Base-by-base conservation (phyloP, 2,329 filamentous ascomycete genomes). In the Diplodia scrobiculata region DNA sequence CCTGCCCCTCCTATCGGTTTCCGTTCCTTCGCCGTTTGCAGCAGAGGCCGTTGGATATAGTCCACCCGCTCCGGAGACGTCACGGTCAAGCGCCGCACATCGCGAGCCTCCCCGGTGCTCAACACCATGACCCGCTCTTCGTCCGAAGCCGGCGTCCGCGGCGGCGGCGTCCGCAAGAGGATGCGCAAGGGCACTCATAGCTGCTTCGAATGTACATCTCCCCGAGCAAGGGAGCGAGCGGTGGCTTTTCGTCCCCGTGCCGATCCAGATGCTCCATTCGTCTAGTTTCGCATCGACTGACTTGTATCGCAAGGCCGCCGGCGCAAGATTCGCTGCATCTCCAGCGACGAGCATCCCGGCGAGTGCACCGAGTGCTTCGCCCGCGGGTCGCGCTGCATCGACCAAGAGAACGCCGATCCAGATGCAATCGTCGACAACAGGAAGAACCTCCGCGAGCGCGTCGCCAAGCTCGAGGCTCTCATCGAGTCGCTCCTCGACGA, bases 271-370 rank as follows among this genome's bases (percentile, higher is more conserved):
- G 32, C 63, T n/a, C 27, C 63, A 47, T 59, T 50, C 52, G 27
- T 51, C 41, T 36, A 36, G 21, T 66, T 32, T 11, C 10, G 64
- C 11, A 17, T 21, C 10, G 27, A 50, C 38, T 62, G 51, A 65
- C 13, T 27, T 19, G 41, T 17, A 5, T n/a, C 38, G 14, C 27
- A 21, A 77, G 83, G 82, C 67, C 79, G 81, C 48, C 78, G 82
- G 45, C 79, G 82, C 60, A 84, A 83, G 72, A 81, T 83, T 32
- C 77, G 78, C 63, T 84, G 82, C 71, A 78, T 81, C 62, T 82
- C 77, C 66, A 73, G 74, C 29, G 67, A 73, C n/a, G 32, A 76
- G 45, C 78, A 75, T 59, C 74, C 76, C 13, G 71, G 75, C 27
- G 71, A 76, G 62, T 84, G 81, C 70, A 77, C 77, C 34, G 79